Evolutionary conservation across 805 yeast species (phyloP).

Genomic region (Myxozyma vanderwaltii): DNA sequence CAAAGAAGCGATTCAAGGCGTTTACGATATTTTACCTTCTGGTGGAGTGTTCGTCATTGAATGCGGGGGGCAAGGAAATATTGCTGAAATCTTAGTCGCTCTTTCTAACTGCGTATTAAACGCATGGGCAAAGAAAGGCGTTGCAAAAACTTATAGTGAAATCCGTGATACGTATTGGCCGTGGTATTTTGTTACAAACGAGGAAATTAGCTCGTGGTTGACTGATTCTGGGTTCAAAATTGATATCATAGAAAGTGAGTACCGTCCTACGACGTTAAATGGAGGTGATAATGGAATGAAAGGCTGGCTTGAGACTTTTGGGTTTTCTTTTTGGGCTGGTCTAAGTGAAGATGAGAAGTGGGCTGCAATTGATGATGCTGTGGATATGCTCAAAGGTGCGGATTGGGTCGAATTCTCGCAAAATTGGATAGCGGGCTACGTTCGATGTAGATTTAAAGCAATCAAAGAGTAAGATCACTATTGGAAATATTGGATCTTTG

Average conservation of each 20-base stretch:
- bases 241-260: slow-evolving; percentile 33
- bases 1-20: slow-evolving; percentile 26
- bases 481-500: no score
- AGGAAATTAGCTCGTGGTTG: slow-evolving; percentile 20
- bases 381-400: slow-evolving; percentile 21
- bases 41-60: slow-evolving; percentile 37
- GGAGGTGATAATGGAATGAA: slow-evolving; percentile 32
- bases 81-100: slow-evolving; percentile 37
- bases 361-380: slow-evolving; percentile 26
- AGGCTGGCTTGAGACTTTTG: slow-evolving; percentile 37
- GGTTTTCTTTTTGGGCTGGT: slow-evolving; percentile 35
- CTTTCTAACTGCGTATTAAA: slow-evolving; percentile 23
- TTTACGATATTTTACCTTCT: slow-evolving; percentile 25
- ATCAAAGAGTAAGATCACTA: slow-evolving; percentile 22
- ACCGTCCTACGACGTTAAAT: slow-evolving; percentile 34
- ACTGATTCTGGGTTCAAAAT: slow-evolving; percentile 35
- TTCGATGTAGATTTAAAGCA: slow-evolving; percentile 33
- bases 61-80: slow-evolving; percentile 37
- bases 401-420: slow-evolving; percentile 22
- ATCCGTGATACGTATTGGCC: slow-evolving; percentile 26
- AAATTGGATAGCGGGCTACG: slow-evolving; percentile 35
- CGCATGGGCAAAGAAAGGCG: slow-evolving; percentile 20
- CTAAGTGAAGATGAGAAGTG: slow-evolving; percentile 20
- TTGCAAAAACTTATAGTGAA: slow-evolving; percentile 4
- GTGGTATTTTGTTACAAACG: slow-evolving; percentile 35